Conservation (phyloP, 805 yeast species). For the Hanseniaspora hatyaiensis region DNA sequence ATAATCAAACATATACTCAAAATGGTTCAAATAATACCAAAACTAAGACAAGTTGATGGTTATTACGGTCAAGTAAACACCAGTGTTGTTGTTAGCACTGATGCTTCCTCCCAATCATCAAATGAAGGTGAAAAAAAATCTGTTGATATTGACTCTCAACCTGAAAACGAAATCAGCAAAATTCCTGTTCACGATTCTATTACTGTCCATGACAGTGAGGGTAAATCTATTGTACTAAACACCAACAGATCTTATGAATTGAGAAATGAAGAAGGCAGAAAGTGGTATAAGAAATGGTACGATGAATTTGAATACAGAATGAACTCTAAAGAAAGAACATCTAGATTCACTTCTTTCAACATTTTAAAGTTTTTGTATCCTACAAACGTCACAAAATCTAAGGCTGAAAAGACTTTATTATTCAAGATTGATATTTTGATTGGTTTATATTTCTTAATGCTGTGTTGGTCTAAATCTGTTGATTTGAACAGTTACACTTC, state of each 20-base stretch:
- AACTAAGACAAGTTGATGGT: conserved; percentile 8
- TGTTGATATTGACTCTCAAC: neutral
- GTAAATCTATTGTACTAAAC: conserved; percentile 17
- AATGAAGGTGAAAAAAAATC: neutral
- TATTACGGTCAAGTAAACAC: conserved; percentile 14
- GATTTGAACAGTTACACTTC: conserved; percentile 51
- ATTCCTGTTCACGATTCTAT: conserved; percentile 5
- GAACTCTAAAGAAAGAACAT: conserved; percentile 27
- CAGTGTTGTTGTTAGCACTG: neutral
- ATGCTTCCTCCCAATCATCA: neutral
- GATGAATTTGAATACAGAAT: conserved; percentile 43
- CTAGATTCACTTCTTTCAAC: conserved; percentile 19
- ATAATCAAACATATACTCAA: too few relatives aligned
- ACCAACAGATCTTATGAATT: conserved; percentile 31
- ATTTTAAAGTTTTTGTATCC: conserved; percentile 30
- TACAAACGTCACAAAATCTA: conserved; percentile 30
- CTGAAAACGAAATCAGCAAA: neutral
- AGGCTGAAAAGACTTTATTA: conserved; percentile 36
- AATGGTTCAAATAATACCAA: conserved; percentile 6
- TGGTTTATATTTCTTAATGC: conserved; percentile 44
- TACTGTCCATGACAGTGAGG: conserved; percentile 1
- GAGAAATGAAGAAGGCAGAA: conserved; percentile 31
- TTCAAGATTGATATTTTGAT: conserved; percentile 46
- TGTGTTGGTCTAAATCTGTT: conserved; percentile 58
- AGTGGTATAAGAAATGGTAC: conserved; percentile 38